Evolutionary conservation across 1,284 basidiomycete genomes (phyloP).

Genomic region (Cryptococcus neoformans): DNA sequence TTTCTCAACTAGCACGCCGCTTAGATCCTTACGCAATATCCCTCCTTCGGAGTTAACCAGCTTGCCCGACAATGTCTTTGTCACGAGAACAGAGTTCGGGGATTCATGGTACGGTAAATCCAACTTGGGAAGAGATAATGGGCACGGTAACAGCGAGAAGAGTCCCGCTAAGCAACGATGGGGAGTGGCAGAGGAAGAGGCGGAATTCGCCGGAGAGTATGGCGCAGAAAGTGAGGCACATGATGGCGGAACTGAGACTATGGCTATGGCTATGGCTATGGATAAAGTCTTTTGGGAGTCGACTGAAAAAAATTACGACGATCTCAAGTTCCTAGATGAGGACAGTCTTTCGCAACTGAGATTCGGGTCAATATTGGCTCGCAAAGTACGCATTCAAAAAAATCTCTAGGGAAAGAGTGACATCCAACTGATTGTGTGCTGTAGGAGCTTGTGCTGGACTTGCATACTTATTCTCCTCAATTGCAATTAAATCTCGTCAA

Average conservation of each 20-base stretch:
- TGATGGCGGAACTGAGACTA: constrained; percentile 2
- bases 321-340: too few species aligned
- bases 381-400: background rate
- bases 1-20: background rate
- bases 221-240: background rate
- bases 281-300: constrained; percentile 14
- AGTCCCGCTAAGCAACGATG: background rate
- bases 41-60: constrained; percentile 26
- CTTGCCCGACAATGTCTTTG: constrained; percentile 40
- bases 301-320: constrained; percentile 18
- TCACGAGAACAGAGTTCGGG: constrained; percentile 30
- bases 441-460: constrained; percentile 37
- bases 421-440: too few species aligned
- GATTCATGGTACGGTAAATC: background rate
- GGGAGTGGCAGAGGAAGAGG: constrained; percentile 2
- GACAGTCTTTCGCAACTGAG: too few species aligned
- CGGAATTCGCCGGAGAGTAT: constrained; percentile 1
- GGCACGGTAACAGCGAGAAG: background rate
- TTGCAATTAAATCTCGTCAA: constrained; percentile 26
- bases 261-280: too few species aligned
- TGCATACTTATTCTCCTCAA: constrained; percentile 36
- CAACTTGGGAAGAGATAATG: background rate
- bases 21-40: constrained; percentile 8
- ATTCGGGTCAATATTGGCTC: too few species aligned
- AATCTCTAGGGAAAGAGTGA: too few species aligned